Evolutionary conservation across 192 early-diverging fungal genomes (phyloP).

Genomic region (Glomus cerebriforme): DNA sequence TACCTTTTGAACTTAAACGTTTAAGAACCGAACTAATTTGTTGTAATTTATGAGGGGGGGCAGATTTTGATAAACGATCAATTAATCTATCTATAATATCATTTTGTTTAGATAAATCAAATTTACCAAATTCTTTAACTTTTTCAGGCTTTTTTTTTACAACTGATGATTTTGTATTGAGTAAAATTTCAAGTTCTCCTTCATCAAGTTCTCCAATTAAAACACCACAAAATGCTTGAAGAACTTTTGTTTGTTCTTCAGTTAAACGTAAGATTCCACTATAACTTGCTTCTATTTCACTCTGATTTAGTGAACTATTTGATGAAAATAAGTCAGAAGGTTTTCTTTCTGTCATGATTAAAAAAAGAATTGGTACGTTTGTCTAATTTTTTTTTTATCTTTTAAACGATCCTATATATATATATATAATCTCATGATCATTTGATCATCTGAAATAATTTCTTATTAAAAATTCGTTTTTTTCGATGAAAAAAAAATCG

Average conservation of each 20-base stretch:
- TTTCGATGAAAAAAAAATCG: too few species aligned
- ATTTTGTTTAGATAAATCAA: conserved; percentile 2
- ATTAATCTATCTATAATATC: conserved; percentile 19
- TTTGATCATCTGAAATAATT: too few species aligned
- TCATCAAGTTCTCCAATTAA: conserved; percentile 20
- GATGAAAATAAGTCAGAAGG: too few species aligned
- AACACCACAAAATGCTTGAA: background rate
- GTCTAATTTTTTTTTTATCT: too few species aligned
- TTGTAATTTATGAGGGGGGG: conserved; percentile 28
- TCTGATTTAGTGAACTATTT: too few species aligned
- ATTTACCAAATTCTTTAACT: conserved; percentile 16
- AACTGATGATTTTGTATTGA: background rate
- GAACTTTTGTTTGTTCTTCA: conserved; percentile 14
- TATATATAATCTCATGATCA: too few species aligned
- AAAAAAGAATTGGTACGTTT: background rate
- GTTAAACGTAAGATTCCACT: background rate
- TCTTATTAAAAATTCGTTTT: too few species aligned
- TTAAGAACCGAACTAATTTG: conserved; percentile 33
- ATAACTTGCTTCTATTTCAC: background rate
- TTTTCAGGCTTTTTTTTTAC: background rate
- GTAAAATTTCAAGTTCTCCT: background rate
- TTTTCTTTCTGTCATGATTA: background rate
- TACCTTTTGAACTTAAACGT: conserved; percentile 32
- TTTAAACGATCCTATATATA: too few species aligned
- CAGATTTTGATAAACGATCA: background rate